Conservation (phyloP, 257 asterid genomes). For the Oldenlandia corymbosa region DNA sequence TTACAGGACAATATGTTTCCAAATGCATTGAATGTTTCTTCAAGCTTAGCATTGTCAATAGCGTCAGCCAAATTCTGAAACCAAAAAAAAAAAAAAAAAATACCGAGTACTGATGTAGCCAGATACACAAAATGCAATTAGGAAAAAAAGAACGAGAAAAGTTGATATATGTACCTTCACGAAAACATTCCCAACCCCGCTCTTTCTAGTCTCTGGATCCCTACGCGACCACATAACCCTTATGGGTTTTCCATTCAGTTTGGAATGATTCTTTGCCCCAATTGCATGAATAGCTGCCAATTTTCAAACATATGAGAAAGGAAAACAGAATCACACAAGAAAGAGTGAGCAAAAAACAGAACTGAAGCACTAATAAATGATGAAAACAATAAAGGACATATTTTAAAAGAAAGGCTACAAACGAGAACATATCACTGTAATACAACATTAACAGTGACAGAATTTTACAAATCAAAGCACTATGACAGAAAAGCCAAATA, state of each 20-base stretch:
- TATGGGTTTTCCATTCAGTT: conserved; percentile 43
- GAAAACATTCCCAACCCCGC: conserved; percentile 49
- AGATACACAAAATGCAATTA: not conserved
- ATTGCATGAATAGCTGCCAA: conserved; percentile 29
- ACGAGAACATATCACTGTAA: too few species aligned
- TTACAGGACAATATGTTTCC: conserved; percentile 38
- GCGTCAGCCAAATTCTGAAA: conserved; percentile 34
- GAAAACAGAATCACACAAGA: not conserved
- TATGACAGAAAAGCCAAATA: too few species aligned
- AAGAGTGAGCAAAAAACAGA: not conserved
- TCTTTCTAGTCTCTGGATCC: conserved; percentile 41
- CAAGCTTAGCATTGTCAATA: conserved; percentile 32
- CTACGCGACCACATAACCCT: conserved; percentile 48
- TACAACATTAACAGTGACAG: too few species aligned
- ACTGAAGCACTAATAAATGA: not conserved
- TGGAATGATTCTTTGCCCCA: conserved; percentile 36
- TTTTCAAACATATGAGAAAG: not conserved
- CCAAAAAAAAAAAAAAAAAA: too few species aligned
- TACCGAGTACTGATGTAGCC: not conserved
- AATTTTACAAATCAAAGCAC: too few species aligned
- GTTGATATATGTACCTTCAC: conserved; percentile 39
- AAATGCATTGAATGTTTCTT: conserved; percentile 31
- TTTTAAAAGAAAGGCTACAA: too few species aligned
- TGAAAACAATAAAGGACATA: not conserved
- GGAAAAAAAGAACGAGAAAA: not conserved